Evolutionary conservation across 208 protist genomes (phyloP).

Genomic region (Crithidia acanthocephali): DNA sequence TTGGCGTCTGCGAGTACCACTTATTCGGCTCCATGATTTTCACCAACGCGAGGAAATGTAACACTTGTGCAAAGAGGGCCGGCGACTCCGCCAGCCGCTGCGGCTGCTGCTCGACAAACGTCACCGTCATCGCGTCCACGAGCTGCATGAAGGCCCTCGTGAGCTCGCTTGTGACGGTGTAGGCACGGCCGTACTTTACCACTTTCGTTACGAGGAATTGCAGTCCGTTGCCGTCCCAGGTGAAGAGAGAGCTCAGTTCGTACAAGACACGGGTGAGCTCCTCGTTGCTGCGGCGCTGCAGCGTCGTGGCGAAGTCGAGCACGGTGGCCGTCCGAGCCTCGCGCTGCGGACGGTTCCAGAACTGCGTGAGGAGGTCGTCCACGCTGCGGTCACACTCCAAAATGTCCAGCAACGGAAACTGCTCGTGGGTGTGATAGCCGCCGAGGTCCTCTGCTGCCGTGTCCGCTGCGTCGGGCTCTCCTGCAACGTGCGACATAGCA

Average conservation of each 20-base stretch:
- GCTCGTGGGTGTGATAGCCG: slow-evolving; percentile 59
- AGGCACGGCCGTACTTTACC: slow-evolving; percentile 73
- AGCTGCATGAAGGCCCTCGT: slow-evolving; percentile 68
- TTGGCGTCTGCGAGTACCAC: slow-evolving; percentile 76
- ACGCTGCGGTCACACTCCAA: slow-evolving; percentile 75
- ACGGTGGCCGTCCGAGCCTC: slow-evolving; percentile 75
- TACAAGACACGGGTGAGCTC: slow-evolving; percentile 74
- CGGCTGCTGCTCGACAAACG: slow-evolving; percentile 70
- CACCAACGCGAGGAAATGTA: slow-evolving; percentile 85
- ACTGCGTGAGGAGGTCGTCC: slow-evolving; percentile 76
- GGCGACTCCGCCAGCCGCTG: slow-evolving; percentile 64
- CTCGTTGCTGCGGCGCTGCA: slow-evolving; percentile 58
- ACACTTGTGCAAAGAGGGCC: slow-evolving; percentile 59
- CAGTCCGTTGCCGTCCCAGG: slow-evolving; percentile 69
- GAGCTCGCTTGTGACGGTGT: slow-evolving; percentile 59
- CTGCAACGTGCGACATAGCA: no score
- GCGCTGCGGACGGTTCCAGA: slow-evolving; percentile 53
- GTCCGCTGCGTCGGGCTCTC: no score
- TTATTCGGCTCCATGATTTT: slow-evolving; percentile 88
- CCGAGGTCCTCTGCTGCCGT: slow-evolving; percentile 9
- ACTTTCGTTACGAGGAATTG: slow-evolving; percentile 68
- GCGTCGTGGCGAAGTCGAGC: slow-evolving; percentile 72
- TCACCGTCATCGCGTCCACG: slow-evolving; percentile 62
- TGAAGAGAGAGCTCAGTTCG: slow-evolving; percentile 73
- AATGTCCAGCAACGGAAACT: slow-evolving; percentile 76